Evolutionary conservation across 2,329 filamentous ascomycete genomes (phyloP), one percentile per base, ranked within the genome.

Genomic region (Microdochium paspali): DNA sequence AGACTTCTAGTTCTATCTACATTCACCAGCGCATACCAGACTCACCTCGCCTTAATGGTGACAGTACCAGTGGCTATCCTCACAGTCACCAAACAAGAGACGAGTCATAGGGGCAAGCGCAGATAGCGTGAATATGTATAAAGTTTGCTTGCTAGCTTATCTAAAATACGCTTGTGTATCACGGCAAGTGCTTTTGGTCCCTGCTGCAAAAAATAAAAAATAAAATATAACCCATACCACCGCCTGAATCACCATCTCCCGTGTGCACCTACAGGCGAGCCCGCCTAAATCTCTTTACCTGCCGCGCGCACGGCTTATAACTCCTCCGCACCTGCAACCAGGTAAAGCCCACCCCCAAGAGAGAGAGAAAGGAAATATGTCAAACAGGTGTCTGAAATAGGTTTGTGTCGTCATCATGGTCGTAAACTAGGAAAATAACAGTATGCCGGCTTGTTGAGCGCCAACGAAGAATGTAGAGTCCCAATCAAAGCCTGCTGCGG

Each of bases 281-380:
- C 31, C 31, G 18, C 31, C 31, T 7, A 15, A 12, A 35, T 15
- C n/a, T n/a, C n/a, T n/a, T n/a, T n/a, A n/a, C n/a, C n/a, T n/a
- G n/a, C n/a, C n/a, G n/a, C n/a, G n/a, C n/a, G n/a, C n/a, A n/a
- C n/a, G n/a, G n/a, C n/a, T n/a, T n/a, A n/a, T n/a, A n/a, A n/a
- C 31, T 15, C 5, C 31, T 18, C 4, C 15, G 12, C 23, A 40
- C 15, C 23, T 20, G 35, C 13, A 6, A 18, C 31, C 31, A 35
- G 31, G 31, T 35, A 40, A n/a, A n/a, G n/a, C n/a, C n/a, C n/a
- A n/a, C n/a, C n/a, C n/a, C n/a, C n/a, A n/a, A n/a, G n/a, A n/a
- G n/a, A n/a, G n/a, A n/a, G n/a, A n/a, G n/a, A n/a, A 65, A 62
- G 63, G 59, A 62, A 58, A 62, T 66, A 65, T 67, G 55, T 62